Percentiles rank a stretch among this genome's conserved stretches.
phyloP scores from a whole-genome alignment of 768 basidiomycete species.

The Exidia glandulosa region DNA sequence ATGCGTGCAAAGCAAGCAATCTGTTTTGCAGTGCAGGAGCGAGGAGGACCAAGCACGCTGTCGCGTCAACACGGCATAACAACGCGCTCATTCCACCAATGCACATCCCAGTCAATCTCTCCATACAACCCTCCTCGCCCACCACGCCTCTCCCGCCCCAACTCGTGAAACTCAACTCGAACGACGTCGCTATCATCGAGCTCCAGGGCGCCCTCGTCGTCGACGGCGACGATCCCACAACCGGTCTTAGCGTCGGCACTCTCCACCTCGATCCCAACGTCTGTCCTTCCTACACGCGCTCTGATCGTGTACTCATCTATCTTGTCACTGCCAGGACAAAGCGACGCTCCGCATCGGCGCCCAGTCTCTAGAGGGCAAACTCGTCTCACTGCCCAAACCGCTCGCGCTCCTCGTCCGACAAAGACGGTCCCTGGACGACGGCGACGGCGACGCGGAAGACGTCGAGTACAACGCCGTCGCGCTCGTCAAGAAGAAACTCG shows the following conservation, averaged over 20 bases:
- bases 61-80: background rate
- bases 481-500: constrained; percentile 69
- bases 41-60: background rate
- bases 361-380: constrained; percentile 83
- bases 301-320: background rate
- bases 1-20: background rate
- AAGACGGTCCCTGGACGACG: constrained; percentile 12
- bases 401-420: constrained; percentile 54
- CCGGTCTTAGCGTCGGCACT: constrained; percentile 70
- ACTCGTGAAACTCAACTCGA: constrained; percentile 63
- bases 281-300: constrained; percentile 1
- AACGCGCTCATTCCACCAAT: background rate
- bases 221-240: constrained; percentile 40
- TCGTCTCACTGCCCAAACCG: constrained; percentile 66
- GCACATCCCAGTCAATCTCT: background rate
- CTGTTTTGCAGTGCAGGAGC: background rate
- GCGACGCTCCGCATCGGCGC: constrained; percentile 77
- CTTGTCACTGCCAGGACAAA: constrained; percentile 40
- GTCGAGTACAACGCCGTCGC: constrained; percentile 52
- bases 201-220: constrained; percentile 70
- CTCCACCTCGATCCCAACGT: constrained; percentile 46
- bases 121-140: constrained; percentile 13
- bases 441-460: constrained; percentile 8
- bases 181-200: constrained; percentile 76
- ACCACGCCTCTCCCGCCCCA: constrained; percentile 30